phyloP scores from a whole-genome alignment of 495 filamentous ascomycete genomes.

The Neurospora sp. region DNA sequence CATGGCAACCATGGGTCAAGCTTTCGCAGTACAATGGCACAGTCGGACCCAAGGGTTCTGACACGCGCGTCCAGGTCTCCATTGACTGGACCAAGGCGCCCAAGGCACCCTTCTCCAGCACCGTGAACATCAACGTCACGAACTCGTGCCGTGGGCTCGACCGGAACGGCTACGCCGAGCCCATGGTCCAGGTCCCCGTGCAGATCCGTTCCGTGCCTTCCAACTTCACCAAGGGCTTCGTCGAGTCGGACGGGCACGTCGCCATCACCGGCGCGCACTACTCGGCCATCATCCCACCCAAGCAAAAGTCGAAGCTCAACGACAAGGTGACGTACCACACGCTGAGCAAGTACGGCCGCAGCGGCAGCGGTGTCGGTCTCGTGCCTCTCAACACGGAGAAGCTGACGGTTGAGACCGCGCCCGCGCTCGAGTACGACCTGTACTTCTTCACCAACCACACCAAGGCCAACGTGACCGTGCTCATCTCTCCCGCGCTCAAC shows the following conservation, averaged over 20 bases:
- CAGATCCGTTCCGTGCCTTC: constrained; percentile 41
- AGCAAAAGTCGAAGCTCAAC: constrained; percentile 22
- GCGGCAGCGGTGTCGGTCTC: constrained; percentile 48
- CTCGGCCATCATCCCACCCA: constrained; percentile 29
- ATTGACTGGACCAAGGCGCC: constrained; percentile 45
- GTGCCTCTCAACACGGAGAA: constrained; percentile 40
- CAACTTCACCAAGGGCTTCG: constrained; percentile 50
- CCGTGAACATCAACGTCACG: constrained; percentile 45
- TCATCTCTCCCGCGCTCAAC: constrained; percentile 52
- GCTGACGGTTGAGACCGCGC: constrained; percentile 36
- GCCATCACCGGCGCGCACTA: constrained; percentile 52
- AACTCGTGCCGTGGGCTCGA: constrained; percentile 43
- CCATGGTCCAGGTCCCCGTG: constrained; percentile 50
- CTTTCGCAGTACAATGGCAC: constrained; percentile 45
- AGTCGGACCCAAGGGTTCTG: constrained; percentile 39
- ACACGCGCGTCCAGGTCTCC: constrained; percentile 49
- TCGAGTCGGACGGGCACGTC: constrained; percentile 53
- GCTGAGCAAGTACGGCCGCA: constrained; percentile 47
- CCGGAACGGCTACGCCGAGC: constrained; percentile 38
- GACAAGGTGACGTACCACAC: constrained; percentile 40
- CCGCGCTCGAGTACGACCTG: constrained; percentile 54
- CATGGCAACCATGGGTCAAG: constrained; percentile 45
- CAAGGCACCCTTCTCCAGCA: constrained; percentile 20
- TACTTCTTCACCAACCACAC: constrained; percentile 50
- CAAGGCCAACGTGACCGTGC: constrained; percentile 49